These are phyloP conservation scores for Tritrichomonas musculus DNA, from an alignment of 208 protist species.

Conservation along the genomic window DNA sequence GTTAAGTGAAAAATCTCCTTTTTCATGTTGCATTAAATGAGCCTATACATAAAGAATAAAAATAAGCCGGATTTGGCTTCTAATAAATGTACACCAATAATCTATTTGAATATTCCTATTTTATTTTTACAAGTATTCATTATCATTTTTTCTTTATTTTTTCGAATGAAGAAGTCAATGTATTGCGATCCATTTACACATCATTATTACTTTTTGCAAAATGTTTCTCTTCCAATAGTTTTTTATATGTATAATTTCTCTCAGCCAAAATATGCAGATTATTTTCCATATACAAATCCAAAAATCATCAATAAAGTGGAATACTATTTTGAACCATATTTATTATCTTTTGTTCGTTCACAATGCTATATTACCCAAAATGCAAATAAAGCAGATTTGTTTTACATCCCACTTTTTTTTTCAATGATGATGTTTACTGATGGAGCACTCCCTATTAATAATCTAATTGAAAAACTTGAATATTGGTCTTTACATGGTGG, in stretches of 20 bases:
- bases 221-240: background rate
- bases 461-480: background rate
- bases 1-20: no score
- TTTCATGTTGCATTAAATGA: no score
- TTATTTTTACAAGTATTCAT: no score
- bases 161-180: background rate
- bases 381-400: background rate
- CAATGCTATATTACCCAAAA: background rate
- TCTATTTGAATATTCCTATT: no score
- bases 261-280: background rate
- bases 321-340: background rate
- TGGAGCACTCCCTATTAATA: background rate
- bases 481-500: background rate
- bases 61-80: no score
- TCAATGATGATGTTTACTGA: background rate
- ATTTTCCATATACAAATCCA: background rate
- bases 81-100: no score
- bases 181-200: background rate
- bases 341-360: background rate
- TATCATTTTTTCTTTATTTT: no score
- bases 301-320: background rate
- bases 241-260: background rate
- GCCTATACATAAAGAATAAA: no score
- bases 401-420: background rate
- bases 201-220: background rate